Conservation (phyloP, 108 stramenopile species). For the Cylindrotheca closterium region DNA sequence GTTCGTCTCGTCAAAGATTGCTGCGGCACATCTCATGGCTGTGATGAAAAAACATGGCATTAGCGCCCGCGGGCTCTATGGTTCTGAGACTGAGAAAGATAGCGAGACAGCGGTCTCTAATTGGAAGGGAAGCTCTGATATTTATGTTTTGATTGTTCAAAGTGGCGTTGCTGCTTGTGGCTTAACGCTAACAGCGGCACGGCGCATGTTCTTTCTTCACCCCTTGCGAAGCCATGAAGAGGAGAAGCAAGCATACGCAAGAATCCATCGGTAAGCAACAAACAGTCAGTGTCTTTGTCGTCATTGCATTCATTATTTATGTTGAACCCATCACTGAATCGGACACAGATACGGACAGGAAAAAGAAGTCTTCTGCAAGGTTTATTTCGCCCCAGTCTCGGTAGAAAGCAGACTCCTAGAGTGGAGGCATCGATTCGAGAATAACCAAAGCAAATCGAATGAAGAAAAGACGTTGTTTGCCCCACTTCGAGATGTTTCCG, state of each 20-base stretch:
- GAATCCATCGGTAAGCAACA: slow-evolving; percentile 6
- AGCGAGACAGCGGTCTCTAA: slow-evolving; percentile 28
- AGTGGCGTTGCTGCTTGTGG: slow-evolving; percentile 65
- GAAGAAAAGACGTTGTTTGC: too few species aligned
- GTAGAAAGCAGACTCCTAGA: slow-evolving; percentile 57
- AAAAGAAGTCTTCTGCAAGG: slow-evolving; percentile 36
- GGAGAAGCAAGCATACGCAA: slow-evolving; percentile 59
- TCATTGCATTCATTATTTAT: background rate
- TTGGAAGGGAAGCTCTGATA: slow-evolving; percentile 21
- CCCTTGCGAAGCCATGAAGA: slow-evolving; percentile 61
- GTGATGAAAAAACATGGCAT: slow-evolving; percentile 25
- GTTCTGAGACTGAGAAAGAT: slow-evolving; percentile 29
- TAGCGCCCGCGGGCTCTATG: slow-evolving; percentile 22
- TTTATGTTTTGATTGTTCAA: slow-evolving; percentile 44
- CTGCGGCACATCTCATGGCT: slow-evolving; percentile 24
- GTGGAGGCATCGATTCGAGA: too few species aligned
- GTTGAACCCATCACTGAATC: background rate
- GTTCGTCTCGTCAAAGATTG: slow-evolving; percentile 38
- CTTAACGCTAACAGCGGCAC: slow-evolving; percentile 63
- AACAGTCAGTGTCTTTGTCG: too few species aligned
- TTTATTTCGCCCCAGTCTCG: slow-evolving; percentile 54
- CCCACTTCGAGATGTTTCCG: too few species aligned
- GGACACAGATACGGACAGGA: slow-evolving; percentile 61
- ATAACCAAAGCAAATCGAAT: too few species aligned
- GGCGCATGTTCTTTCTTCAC: slow-evolving; percentile 67